A percentile compares a stretch with the other conserved stretches of the same genome.
phyloP scores from a whole-genome alignment of 2,329 filamentous ascomycete species.

The Penicillium thymicola region DNA sequence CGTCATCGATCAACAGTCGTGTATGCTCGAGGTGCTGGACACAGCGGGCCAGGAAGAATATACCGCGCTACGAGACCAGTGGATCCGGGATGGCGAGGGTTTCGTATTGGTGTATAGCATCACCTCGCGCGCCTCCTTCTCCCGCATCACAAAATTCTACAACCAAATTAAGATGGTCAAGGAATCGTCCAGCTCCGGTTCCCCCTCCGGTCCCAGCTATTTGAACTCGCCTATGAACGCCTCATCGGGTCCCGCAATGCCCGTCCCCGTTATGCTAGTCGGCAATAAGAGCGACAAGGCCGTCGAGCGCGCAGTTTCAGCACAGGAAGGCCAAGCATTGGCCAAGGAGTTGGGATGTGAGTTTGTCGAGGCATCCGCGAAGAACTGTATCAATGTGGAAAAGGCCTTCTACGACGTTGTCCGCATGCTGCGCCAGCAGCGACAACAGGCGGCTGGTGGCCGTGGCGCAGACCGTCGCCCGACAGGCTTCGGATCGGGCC shows the following conservation, averaged over 20 bases:
- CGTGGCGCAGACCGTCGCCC: slow-evolving; percentile 37
- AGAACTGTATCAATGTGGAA: slow-evolving; percentile 97
- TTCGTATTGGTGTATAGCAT: slow-evolving; percentile 99
- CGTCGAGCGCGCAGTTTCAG: slow-evolving; percentile 92
- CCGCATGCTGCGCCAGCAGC: slow-evolving; percentile 78
- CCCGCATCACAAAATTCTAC: slow-evolving; percentile 91
- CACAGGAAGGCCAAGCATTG: slow-evolving; percentile 88
- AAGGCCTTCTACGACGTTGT: slow-evolving; percentile 99
- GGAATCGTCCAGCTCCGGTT: slow-evolving; percentile 65
- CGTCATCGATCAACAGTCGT: slow-evolving; percentile 88
- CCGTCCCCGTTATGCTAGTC: slow-evolving; percentile 94
- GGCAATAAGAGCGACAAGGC: slow-evolving; percentile 98
- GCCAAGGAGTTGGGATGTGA: slow-evolving; percentile 92
- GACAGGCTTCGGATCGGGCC: slow-evolving; percentile 33
- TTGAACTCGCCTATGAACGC: slow-evolving; percentile 49
- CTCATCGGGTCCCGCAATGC: slow-evolving; percentile 52
- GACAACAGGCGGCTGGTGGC: slow-evolving; percentile 52
- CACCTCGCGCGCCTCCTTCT: slow-evolving; percentile 91
- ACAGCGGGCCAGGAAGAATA: slow-evolving; percentile 99
- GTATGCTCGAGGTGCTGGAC: slow-evolving; percentile 96
- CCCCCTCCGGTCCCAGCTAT: slow-evolving; percentile 51
- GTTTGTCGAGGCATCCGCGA: slow-evolving; percentile 94
- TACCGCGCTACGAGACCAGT: slow-evolving; percentile 92
- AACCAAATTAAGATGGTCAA: slow-evolving; percentile 97
- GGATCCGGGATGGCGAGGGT: slow-evolving; percentile 96